These are phyloP conservation scores for Castanea sativa DNA, from an alignment of 306 rosid genomes.

Conservation along the genomic window DNA sequence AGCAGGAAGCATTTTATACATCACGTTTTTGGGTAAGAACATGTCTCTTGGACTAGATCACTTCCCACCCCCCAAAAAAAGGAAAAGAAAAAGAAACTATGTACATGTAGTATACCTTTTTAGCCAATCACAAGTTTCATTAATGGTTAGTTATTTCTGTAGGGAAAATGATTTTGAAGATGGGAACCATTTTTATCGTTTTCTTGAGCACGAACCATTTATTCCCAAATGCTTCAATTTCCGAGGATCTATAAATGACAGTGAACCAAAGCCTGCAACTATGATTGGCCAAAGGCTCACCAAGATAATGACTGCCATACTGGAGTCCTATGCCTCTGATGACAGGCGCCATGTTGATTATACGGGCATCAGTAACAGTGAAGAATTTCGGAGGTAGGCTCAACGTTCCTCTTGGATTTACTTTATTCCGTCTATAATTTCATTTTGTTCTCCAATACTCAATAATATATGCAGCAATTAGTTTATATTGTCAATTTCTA, in stretches of 20 bases:
- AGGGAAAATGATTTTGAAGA: slow-evolving; percentile 85
- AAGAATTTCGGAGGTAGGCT: slow-evolving; percentile 87
- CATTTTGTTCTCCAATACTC: not conserved
- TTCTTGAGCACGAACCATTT: slow-evolving; percentile 82
- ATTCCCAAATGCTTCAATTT: slow-evolving; percentile 72
- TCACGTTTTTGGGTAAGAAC: slow-evolving; percentile 85
- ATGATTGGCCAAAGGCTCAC: slow-evolving; percentile 53
- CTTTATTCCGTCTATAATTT: not conserved
- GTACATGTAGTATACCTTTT: not conserved
- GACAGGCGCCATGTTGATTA: slow-evolving; percentile 68
- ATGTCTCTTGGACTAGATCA: slow-evolving; percentile 7
- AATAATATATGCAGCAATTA: not conserved
- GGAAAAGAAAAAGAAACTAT: not conserved
- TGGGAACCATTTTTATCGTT: slow-evolving; percentile 78
- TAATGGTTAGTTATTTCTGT: slow-evolving; percentile 22
- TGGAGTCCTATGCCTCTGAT: slow-evolving; percentile 83
- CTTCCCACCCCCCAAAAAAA: too few species aligned
- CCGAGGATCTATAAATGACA: slow-evolving; percentile 52
- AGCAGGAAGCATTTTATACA: slow-evolving; percentile 75
- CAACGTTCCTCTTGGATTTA: not conserved
- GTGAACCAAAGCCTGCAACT: slow-evolving; percentile 66
- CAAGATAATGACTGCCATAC: slow-evolving; percentile 85
- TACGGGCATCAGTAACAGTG: slow-evolving; percentile 70
- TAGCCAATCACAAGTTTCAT: slow-evolving; percentile 13
- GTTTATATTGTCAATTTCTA: not conserved